A percentile compares a stretch with the other conserved stretches of the same genome.
These are phyloP conservation scores for Raphanus hybrid DNA, from an alignment of 441 rosid genomes.

Conservation along the genomic window DNA sequence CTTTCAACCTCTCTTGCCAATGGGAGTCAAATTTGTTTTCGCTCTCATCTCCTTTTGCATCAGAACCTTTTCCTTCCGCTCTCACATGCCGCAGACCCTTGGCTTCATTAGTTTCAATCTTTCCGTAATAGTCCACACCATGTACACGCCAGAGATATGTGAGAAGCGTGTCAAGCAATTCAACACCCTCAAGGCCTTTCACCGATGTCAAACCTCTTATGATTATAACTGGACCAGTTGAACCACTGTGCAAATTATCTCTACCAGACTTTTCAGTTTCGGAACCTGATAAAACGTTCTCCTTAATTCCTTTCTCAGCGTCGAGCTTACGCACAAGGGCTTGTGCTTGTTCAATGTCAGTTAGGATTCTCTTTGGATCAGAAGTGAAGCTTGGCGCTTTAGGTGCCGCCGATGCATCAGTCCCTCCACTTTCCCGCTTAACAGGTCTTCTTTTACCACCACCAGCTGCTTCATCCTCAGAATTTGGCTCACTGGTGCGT, in stretches of 20 bases:
- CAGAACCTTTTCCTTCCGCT: constrained; percentile 79
- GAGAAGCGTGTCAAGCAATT: constrained; percentile 87
- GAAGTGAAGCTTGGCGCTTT: constrained; percentile 85
- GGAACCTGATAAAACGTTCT: constrained; percentile 75
- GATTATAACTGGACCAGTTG: constrained; percentile 85
- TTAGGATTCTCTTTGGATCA: constrained; percentile 79
- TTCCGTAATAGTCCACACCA: constrained; percentile 95
- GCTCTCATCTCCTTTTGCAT: constrained; percentile 70
- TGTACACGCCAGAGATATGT: constrained; percentile 99
- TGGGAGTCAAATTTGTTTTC: constrained; percentile 74
- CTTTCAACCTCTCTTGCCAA: constrained; percentile 92
- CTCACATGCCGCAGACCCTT: constrained; percentile 94
- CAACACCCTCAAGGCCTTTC: constrained; percentile 95
- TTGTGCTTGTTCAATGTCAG: constrained; percentile 86
- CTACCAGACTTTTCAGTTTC: constrained; percentile 69
- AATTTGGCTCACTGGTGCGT: constrained; percentile 62
- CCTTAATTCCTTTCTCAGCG: constrained; percentile 80
- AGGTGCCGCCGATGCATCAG: constrained; percentile 77
- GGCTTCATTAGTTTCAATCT: constrained; percentile 81
- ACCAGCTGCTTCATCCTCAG: constrained; percentile 79
- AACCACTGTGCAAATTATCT: constrained; percentile 79
- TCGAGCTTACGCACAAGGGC: constrained; percentile 88
- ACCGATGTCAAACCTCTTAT: constrained; percentile 90
- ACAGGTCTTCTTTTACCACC: constrained; percentile 71
- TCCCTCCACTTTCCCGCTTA: constrained; percentile 61